Conservation (phyloP, 306 rosid species). For the Mimosa pudica region DNA sequence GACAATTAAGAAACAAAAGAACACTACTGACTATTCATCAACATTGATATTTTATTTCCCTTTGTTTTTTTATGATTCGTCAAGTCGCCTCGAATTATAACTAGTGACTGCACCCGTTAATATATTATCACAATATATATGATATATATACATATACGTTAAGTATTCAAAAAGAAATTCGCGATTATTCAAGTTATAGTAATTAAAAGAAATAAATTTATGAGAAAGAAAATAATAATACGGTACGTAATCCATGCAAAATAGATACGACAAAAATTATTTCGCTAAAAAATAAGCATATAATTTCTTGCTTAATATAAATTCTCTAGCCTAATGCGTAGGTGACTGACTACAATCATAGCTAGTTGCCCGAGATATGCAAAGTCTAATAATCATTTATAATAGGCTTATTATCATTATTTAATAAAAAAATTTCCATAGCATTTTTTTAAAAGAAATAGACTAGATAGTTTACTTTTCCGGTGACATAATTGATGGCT, state of each 20-base stretch:
- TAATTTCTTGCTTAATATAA: background rate
- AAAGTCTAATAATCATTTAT: background rate
- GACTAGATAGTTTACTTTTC: background rate
- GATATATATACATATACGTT: background rate
- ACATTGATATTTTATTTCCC: background rate
- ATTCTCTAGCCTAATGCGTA: background rate
- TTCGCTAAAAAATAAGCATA: background rate
- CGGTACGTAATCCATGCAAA: constrained; percentile 9
- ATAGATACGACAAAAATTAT: background rate
- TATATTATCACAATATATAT: background rate
- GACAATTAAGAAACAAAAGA: background rate
- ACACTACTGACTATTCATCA: background rate
- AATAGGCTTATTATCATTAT: background rate
- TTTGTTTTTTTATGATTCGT: background rate
- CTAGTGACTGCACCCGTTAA: background rate
- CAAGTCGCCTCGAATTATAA: background rate
- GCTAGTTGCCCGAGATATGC: background rate
- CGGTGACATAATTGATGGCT: background rate
- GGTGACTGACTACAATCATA: background rate
- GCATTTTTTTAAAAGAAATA: too few relatives aligned
- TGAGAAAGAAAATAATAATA: background rate
- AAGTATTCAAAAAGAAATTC: background rate
- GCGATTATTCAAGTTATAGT: background rate
- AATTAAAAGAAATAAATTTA: background rate
- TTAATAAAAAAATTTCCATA: background rate